Evolutionary conservation across 306 rosid genomes (phyloP).

Genomic region (Dalbergia cochinchinensis): DNA sequence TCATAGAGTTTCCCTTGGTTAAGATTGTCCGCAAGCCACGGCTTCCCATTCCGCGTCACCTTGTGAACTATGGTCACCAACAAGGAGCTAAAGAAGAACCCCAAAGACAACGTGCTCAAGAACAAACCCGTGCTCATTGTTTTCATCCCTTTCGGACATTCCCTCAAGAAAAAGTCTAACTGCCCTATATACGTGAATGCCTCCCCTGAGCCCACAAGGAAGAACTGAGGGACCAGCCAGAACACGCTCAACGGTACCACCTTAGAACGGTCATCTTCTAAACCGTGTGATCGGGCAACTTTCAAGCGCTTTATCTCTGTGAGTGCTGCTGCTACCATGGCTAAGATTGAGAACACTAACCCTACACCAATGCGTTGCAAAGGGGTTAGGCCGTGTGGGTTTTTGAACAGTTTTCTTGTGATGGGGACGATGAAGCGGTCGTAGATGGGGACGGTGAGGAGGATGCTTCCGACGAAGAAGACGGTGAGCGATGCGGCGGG

Average conservation of each 20-base stretch:
- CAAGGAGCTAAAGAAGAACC: conserved; percentile 80
- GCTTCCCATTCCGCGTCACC: conserved; percentile 55
- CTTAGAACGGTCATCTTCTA: conserved; percentile 42
- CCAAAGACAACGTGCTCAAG: conserved; percentile 76
- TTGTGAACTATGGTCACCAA: conserved; percentile 76
- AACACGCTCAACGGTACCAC: conserved; percentile 72
- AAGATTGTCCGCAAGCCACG: conserved; percentile 86
- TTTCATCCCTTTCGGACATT: conserved; percentile 93
- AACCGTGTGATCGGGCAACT: conserved; percentile 45
- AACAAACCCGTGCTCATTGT: conserved; percentile 93
- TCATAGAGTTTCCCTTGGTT: conserved; percentile 78
- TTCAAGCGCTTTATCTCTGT: conserved; percentile 58
- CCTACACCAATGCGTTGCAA: conserved; percentile 80
- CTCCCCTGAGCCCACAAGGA: conserved; percentile 91
- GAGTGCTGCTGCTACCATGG: conserved; percentile 77
- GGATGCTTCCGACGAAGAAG: conserved; percentile 77
- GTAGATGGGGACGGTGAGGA: conserved; percentile 72
- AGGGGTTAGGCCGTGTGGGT: conserved; percentile 74
- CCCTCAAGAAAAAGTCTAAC: conserved; percentile 79
- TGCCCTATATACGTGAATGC: conserved; percentile 88
- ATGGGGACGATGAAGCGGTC: conserved; percentile 67
- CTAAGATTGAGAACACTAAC: conserved; percentile 58
- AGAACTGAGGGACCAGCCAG: conserved; percentile 84
- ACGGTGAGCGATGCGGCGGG: conserved; percentile 79
- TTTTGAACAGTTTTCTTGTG: conserved; percentile 51